Evolutionary conservation across 2,329 filamentous ascomycete species (phyloP).

Genomic region (Chrysoporthe cubensis): DNA sequence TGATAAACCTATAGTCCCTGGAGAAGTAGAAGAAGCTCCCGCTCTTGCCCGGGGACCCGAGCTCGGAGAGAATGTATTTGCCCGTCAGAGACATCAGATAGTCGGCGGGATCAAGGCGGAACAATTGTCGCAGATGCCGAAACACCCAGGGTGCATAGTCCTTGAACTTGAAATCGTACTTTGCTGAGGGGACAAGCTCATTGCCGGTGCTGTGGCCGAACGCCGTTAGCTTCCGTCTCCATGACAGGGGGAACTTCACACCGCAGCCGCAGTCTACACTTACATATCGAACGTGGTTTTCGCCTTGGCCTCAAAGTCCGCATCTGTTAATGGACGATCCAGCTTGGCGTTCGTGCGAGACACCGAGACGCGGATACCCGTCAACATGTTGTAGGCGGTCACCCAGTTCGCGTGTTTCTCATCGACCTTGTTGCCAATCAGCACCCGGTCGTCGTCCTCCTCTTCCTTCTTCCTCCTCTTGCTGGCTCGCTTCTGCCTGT

Average conservation of each 20-base stretch:
- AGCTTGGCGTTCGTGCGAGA: conserved; percentile 96
- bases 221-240: conserved; percentile 38
- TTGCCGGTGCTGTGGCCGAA: conserved; percentile 75
- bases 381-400: conserved; percentile 99
- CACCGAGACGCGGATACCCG: conserved; percentile 95
- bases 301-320: conserved; percentile 91
- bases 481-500: conserved; percentile 87
- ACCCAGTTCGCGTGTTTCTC: conserved; percentile 97
- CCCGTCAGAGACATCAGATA: conserved; percentile 98
- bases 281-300: conserved; percentile 99
- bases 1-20: conserved; percentile 99
- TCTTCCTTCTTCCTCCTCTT: conserved; percentile 82
- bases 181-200: conserved; percentile 94
- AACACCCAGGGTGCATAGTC: conserved; percentile 99
- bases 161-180: conserved; percentile 99
- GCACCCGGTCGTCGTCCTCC: conserved; percentile 90
- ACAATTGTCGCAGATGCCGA: conserved; percentile 83
- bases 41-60: conserved; percentile 96
- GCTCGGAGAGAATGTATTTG: conserved; percentile 97
- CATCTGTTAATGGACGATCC: conserved; percentile 85
- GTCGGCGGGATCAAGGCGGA: conserved; percentile 92
- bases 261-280: conserved; percentile 37
- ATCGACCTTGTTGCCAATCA: conserved; percentile 97
- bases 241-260: no score
- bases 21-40: conserved; percentile 99